Percentiles rank a stretch among this genome's conserved stretches.
phyloP scores from a whole-genome alignment of 768 basidiomycete genomes.

The Daedaleopsis sinensis region DNA sequence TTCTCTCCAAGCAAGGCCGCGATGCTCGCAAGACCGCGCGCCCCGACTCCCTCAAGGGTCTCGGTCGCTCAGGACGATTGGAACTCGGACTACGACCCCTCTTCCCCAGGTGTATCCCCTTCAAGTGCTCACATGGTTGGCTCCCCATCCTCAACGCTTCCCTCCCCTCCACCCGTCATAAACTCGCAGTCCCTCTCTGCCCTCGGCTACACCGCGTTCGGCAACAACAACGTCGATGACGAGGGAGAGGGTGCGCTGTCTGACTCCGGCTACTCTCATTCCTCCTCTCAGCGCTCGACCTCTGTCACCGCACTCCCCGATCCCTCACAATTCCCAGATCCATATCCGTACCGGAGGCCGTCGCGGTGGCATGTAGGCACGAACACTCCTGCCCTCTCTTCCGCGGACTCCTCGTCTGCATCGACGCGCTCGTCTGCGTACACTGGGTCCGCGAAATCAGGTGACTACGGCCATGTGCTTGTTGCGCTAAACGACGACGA shows the following conservation, averaged over 20 bases:
- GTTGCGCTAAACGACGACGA: slow-evolving; percentile 67
- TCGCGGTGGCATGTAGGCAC: slow-evolving; percentile 50
- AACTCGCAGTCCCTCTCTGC: slow-evolving; percentile 35
- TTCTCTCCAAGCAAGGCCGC: slow-evolving; percentile 33
- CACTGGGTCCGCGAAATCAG: slow-evolving; percentile 69
- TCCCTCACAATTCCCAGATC: slow-evolving; percentile 71
- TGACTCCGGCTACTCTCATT: slow-evolving; percentile 36
- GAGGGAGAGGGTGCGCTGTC: slow-evolving; percentile 39
- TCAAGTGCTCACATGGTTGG: slow-evolving; percentile 32
- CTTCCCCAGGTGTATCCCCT: slow-evolving; percentile 28
- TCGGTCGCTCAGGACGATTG: slow-evolving; percentile 29
- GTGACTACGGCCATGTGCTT: slow-evolving; percentile 67
- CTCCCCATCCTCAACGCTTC: slow-evolving; percentile 26
- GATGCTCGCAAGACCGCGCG: slow-evolving; percentile 41
- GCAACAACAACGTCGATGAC: slow-evolving; percentile 40
- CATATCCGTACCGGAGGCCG: slow-evolving; percentile 59
- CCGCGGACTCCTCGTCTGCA: slow-evolving; percentile 67
- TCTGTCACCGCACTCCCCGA: slow-evolving; percentile 57
- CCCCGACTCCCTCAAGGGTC: slow-evolving; percentile 39
- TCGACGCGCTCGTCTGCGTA: slow-evolving; percentile 81
- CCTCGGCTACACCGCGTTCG: slow-evolving; percentile 37
- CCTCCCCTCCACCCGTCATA: slow-evolving; percentile 26
- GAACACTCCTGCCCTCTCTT: slow-evolving; percentile 62
- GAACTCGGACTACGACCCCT: slow-evolving; percentile 26
- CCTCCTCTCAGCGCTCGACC: slow-evolving; percentile 43